Evolutionary conservation across 352 stramenopile species (phyloP).

Genomic region (Globisporangium parvum): DNA sequence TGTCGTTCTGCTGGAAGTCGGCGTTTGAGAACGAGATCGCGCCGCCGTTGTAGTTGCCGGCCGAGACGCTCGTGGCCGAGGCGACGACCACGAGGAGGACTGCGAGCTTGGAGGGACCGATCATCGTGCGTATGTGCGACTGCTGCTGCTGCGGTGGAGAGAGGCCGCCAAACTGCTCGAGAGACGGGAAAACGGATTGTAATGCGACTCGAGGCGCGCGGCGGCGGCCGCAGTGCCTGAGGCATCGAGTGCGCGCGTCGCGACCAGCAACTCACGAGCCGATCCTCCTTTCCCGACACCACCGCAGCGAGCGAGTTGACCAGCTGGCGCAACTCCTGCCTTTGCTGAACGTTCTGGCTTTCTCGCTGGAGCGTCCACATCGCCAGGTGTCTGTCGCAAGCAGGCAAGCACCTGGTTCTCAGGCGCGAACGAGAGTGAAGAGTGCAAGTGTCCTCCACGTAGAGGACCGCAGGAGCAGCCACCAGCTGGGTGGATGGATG

Average conservation of each 20-base stretch:
- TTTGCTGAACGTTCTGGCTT: slow-evolving; percentile 8
- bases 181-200: slow-evolving; percentile 28
- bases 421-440: slow-evolving; percentile 11
- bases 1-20: slow-evolving; percentile 17
- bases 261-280: neutral
- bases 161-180: slow-evolving; percentile 12
- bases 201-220: neutral
- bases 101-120: slow-evolving; percentile 14
- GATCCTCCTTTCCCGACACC: neutral
- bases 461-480: slow-evolving; percentile 1
- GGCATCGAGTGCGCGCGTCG: neutral
- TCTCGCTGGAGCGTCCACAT: too few species aligned
- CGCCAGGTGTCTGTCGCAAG: neutral
- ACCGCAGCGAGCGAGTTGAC: slow-evolving; percentile 2
- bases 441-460: neutral
- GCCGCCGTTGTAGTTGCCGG: slow-evolving; percentile 10
- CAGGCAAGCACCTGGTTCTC: slow-evolving; percentile 13
- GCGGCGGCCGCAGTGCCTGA: neutral
- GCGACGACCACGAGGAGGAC: slow-evolving; percentile 11
- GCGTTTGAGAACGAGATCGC: slow-evolving; percentile 15
- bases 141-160: slow-evolving; percentile 2
- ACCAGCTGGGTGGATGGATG: slow-evolving; percentile 10
- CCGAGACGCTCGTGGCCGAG: slow-evolving; percentile 9
- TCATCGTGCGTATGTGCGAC: slow-evolving; percentile 6
- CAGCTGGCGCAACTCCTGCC: slow-evolving; percentile 9